A percentile compares a stretch with the other conserved stretches of the same genome.
These are phyloP conservation scores for Mycena filopes DNA, from an alignment of 768 basidiomycete species.

Conservation along the genomic window DNA sequence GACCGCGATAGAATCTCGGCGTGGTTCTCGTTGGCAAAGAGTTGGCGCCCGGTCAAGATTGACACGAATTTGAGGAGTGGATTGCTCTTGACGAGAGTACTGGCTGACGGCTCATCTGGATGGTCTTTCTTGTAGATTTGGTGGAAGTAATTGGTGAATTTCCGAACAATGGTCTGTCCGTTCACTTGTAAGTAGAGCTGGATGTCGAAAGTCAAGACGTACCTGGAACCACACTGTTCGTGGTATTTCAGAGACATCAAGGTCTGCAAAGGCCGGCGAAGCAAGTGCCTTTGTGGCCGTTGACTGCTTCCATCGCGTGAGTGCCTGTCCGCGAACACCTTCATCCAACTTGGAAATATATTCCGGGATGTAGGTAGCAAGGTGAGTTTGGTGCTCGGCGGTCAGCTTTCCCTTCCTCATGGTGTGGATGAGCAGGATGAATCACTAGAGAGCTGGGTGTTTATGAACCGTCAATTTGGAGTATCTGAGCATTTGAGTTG, in stretches of 20 bases:
- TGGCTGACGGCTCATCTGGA: background rate
- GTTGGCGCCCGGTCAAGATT: background rate
- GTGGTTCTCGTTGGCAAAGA: slow-evolving; percentile 1
- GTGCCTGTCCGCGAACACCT: background rate
- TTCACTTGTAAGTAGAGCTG: no score
- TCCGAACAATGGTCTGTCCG: slow-evolving; percentile 12
- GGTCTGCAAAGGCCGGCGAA: background rate
- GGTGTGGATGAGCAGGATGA: background rate
- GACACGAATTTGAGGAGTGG: background rate
- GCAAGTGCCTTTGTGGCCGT: background rate
- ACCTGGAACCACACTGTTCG: slow-evolving; percentile 6
- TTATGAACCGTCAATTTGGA: no score
- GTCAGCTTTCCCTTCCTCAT: background rate
- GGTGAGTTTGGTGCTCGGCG: background rate
- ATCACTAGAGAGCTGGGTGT: no score
- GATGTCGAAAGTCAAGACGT: no score
- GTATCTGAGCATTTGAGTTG: no score
- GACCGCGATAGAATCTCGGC: background rate
- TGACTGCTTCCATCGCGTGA: slow-evolving; percentile 4
- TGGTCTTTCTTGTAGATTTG: slow-evolving; percentile 2
- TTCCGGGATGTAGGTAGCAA: background rate
- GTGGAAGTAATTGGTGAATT: slow-evolving; percentile 5
- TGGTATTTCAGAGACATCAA: background rate
- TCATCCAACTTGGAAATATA: slow-evolving; percentile 3
- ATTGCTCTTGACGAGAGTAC: background rate